A percentile compares a stretch with the other conserved stretches of the same genome.
These are phyloP conservation scores for Colletotrichum lini DNA, from an alignment of 2,329 filamentous ascomycete species.

Conservation along the genomic window DNA sequence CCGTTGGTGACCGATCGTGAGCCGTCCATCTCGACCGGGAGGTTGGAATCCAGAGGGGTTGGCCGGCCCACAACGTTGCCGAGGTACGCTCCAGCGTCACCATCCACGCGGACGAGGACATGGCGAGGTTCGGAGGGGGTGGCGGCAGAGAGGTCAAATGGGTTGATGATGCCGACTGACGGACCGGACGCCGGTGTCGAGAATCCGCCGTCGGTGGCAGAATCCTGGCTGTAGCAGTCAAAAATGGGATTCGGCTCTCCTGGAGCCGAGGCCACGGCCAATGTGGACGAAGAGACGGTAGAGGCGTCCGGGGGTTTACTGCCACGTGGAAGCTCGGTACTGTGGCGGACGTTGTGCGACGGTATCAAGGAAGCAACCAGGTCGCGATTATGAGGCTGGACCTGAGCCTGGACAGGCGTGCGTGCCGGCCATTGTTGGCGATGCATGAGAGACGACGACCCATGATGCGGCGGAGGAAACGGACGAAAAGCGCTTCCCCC, in stretches of 20 bases:
- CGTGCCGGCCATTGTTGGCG: conserved; percentile 38
- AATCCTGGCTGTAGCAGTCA: conserved; percentile 5
- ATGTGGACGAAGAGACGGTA: conserved; percentile 3
- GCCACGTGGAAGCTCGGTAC: conserved; percentile 1
- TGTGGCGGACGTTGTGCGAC: conserved; percentile 20
- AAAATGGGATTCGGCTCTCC: background rate
- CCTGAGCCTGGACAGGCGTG: conserved; percentile 24
- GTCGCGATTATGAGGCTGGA: conserved; percentile 26
- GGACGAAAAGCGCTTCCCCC: conserved; percentile 31
- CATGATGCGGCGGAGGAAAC: conserved; percentile 36
- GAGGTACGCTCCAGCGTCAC: conserved; percentile 30
- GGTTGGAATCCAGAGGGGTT: background rate
- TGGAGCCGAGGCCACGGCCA: background rate
- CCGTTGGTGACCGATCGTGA: conserved; percentile 32
- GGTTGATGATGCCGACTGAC: conserved; percentile 25
- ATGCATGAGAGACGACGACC: conserved; percentile 34
- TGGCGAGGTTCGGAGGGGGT: conserved; percentile 31
- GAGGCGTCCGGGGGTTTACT: conserved; percentile 1
- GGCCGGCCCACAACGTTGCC: conserved; percentile 19
- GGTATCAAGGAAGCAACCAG: conserved; percentile 19
- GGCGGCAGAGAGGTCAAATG: conserved; percentile 32
- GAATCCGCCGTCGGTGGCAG: conserved; percentile 16
- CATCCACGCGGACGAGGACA: conserved; percentile 38
- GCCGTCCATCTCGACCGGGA: conserved; percentile 16
- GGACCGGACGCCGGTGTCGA: conserved; percentile 16